These are phyloP conservation scores for Trichophyton simii DNA, from an alignment of 2,329 filamentous ascomycete genomes.

Conservation along the genomic window DNA sequence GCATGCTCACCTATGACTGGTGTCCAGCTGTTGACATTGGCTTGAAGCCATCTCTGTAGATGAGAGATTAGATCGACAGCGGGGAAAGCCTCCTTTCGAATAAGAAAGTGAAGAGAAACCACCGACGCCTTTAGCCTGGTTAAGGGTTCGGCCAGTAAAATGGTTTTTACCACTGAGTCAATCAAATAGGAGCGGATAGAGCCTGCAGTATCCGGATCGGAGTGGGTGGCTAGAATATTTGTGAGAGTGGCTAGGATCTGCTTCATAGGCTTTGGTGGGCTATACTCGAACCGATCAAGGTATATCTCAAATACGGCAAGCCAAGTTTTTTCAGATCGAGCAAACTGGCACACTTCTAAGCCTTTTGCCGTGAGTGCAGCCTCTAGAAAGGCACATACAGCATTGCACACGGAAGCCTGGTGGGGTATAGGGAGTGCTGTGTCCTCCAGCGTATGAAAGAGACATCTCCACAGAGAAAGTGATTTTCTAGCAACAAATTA, in stretches of 20 bases:
- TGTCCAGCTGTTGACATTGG: constrained; percentile 22
- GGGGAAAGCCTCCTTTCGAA: constrained; percentile 27
- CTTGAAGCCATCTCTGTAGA: constrained; percentile 24
- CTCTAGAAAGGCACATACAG: constrained; percentile 33
- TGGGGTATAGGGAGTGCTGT: constrained; percentile 29
- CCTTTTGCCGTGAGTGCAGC: constrained; percentile 23
- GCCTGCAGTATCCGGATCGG: constrained; percentile 15
- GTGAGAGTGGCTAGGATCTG: constrained; percentile 32
- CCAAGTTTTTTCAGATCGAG: constrained; percentile 27
- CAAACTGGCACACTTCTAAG: constrained; percentile 23
- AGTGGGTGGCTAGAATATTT: constrained; percentile 22
- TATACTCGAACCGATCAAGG: constrained; percentile 30
- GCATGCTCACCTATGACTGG: constrained; percentile 23
- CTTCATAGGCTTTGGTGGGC: constrained; percentile 34
- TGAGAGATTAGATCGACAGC: constrained; percentile 21
- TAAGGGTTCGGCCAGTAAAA: constrained; percentile 29
- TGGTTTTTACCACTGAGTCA: constrained; percentile 23
- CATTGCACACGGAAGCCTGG: constrained; percentile 33
- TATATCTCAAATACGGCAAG: constrained; percentile 29
- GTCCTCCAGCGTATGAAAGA: constrained; percentile 31
- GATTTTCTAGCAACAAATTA: constrained; percentile 11
- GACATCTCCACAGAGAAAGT: constrained; percentile 26
- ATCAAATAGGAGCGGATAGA: constrained; percentile 18
- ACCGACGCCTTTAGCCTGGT: constrained; percentile 28
- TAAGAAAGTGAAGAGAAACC: constrained; percentile 25